phyloP scores from a whole-genome alignment of 2,329 filamentous ascomycete species.

The Dactylellina cionopaga region DNA sequence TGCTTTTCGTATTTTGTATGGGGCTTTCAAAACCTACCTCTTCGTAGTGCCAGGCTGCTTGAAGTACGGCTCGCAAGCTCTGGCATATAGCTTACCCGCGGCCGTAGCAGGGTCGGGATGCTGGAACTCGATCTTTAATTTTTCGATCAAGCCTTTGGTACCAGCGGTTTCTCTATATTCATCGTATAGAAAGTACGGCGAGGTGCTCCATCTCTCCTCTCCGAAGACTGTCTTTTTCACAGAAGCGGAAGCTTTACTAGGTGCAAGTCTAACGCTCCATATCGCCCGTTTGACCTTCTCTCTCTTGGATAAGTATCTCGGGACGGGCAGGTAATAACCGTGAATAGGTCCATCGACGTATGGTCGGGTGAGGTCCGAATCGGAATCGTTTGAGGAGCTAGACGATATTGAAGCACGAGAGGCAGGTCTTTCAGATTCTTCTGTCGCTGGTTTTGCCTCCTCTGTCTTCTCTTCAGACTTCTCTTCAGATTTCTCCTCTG shows the following conservation, averaged over 20 bases:
- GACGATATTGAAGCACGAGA: conserved; percentile 22
- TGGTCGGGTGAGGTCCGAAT: conserved; percentile 19
- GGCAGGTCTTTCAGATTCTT: conserved; percentile 25
- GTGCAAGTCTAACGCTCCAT: conserved; percentile 31
- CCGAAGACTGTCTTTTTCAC: conserved; percentile 39
- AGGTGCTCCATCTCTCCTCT: conserved; percentile 29
- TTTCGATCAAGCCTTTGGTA: conserved; percentile 37
- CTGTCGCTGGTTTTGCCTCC: conserved; percentile 1
- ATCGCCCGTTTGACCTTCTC: conserved; percentile 38
- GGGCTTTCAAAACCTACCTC: conserved; percentile 6
- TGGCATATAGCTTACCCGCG: conserved; percentile 37
- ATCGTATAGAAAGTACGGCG: conserved; percentile 43
- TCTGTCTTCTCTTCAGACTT: background rate
- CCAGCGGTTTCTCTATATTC: conserved; percentile 23
- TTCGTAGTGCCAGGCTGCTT: conserved; percentile 32
- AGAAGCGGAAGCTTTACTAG: conserved; percentile 32
- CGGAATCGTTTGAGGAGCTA: conserved; percentile 23
- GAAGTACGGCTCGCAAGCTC: conserved; percentile 44
- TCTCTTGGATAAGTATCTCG: conserved; percentile 23
- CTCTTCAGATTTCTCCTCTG: conserved; percentile 4
- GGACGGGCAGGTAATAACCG: conserved; percentile 9
- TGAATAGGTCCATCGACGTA: conserved; percentile 22
- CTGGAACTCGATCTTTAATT: conserved; percentile 34
- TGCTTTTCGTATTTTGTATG: background rate
- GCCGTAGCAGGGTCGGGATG: conserved; percentile 18